These are phyloP conservation scores for Rhizopogon vulgaris DNA, from an alignment of 768 basidiomycete genomes.

Conservation along the genomic window DNA sequence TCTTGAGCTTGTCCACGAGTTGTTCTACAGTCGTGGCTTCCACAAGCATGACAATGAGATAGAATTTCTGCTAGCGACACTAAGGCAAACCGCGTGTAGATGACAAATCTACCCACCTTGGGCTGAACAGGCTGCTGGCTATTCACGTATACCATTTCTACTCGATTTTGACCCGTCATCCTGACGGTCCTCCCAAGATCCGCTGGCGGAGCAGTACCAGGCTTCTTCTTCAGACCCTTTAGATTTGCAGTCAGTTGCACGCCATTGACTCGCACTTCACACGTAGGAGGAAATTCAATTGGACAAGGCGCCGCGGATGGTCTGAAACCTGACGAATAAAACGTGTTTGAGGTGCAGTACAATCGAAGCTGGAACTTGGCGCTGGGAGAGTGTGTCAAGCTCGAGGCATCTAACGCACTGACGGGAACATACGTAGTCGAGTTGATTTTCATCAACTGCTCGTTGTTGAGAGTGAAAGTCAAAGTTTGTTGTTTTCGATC, in stretches of 20 bases:
- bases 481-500: conserved; percentile 66
- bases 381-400: conserved; percentile 27
- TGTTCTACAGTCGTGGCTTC: conserved; percentile 66
- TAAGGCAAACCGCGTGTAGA: not conserved
- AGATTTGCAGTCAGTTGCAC: conserved; percentile 64
- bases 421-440: conserved; percentile 42
- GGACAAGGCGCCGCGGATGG: conserved; percentile 52
- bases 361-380: conserved; percentile 75
- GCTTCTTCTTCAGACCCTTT: conserved; percentile 92
- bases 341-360: conserved; percentile 83
- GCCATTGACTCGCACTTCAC: conserved; percentile 84
- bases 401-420: not conserved
- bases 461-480: conserved; percentile 57
- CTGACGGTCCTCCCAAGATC: conserved; percentile 45
- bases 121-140: conserved; percentile 70
- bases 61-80: conserved; percentile 62
- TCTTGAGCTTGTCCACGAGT: conserved; percentile 64
- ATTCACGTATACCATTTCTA: conserved; percentile 90
- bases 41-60: conserved; percentile 78
- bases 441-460: conserved; percentile 57
- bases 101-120: conserved; percentile 44
- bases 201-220: conserved; percentile 89
- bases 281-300: conserved; percentile 87
- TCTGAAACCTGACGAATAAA: conserved; percentile 55
- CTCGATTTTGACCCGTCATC: conserved; percentile 46